phyloP scores from a whole-genome alignment of 805 yeast genomes.

The Limtongozyma cylindracea region DNA sequence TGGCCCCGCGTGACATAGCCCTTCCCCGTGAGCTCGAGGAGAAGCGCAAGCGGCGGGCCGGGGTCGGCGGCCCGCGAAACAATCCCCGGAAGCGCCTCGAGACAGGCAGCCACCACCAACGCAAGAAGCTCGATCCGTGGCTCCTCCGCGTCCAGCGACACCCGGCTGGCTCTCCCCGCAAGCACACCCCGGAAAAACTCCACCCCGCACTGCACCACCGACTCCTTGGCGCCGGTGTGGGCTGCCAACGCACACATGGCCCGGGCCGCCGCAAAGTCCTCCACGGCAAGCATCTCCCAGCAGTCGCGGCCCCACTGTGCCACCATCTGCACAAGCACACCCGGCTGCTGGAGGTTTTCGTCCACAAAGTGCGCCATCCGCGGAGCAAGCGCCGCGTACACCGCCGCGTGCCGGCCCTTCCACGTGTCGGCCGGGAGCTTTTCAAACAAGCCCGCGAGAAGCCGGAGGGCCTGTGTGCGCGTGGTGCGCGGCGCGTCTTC shows the following conservation, averaged over 20 bases:
- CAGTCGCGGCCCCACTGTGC: conserved; percentile 22
- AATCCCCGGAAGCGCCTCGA: conserved; percentile 22
- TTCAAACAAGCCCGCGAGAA: too few relatives aligned
- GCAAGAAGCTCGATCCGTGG: conserved; percentile 21
- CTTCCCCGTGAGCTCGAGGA: too few relatives aligned
- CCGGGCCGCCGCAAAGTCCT: conserved; percentile 23
- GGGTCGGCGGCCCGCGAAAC: conserved; percentile 14
- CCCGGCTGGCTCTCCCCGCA: too few relatives aligned
- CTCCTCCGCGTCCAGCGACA: conserved; percentile 12
- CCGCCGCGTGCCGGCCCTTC: too few relatives aligned
- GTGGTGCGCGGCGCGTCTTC: too few relatives aligned
- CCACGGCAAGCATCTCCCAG: conserved; percentile 28
- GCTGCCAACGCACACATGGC: conserved; percentile 30
- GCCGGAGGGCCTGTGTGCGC: too few relatives aligned
- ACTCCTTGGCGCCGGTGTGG: conserved; percentile 33
- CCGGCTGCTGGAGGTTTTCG: conserved; percentile 66
- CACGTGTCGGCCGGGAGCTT: too few relatives aligned
- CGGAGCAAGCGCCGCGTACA: conserved; percentile 40
- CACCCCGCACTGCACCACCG: conserved; percentile 28
- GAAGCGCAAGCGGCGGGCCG: too few relatives aligned
- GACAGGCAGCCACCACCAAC: conserved; percentile 28
- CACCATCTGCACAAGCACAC: conserved; percentile 47
- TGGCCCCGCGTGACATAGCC: too few relatives aligned
- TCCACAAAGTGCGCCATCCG: conserved; percentile 40
- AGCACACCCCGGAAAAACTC: conserved; percentile 27